Evolutionary conservation across 805 yeast genomes (phyloP).

Genomic region (Clavispora phyllophila): DNA sequence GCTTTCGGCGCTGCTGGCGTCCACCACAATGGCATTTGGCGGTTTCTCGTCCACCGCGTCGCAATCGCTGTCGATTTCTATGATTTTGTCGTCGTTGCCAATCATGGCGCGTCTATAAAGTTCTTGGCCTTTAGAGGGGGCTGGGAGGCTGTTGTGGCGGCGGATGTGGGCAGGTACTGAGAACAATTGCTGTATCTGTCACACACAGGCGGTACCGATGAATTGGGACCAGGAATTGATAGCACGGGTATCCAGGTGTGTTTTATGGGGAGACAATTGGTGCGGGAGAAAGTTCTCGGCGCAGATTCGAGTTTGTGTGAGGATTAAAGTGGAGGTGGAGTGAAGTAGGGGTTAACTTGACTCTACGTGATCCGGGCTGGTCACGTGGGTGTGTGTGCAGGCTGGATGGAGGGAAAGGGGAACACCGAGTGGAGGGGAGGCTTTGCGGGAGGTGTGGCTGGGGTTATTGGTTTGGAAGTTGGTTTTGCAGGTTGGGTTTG

Average conservation of each 20-base stretch:
- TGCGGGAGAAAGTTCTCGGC: neutral
- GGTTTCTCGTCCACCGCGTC: conserved; percentile 5
- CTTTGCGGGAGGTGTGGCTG: no score
- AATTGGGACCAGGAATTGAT: neutral
- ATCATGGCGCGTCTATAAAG: conserved; percentile 5
- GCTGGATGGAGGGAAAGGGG: no score
- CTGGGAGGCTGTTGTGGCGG: neutral
- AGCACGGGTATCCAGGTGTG: neutral
- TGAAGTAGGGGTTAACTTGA: conserved; percentile 1
- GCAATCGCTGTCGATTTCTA: conserved; percentile 6
- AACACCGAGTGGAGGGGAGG: no score
- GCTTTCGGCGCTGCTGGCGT: conserved; percentile 17
- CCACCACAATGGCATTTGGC: conserved; percentile 9
- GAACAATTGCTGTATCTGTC: neutral
- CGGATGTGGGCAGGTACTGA: neutral
- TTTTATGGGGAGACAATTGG: neutral
- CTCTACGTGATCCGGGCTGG: neutral
- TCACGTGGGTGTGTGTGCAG: neutral
- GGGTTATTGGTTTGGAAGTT: no score
- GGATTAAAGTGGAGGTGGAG: neutral
- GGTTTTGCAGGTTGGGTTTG: no score
- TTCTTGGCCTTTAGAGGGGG: conserved; percentile 3
- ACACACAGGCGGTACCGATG: neutral
- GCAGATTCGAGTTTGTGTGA: neutral
- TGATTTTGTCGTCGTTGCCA: conserved; percentile 5